phyloP scores from a whole-genome alignment of 2,329 filamentous ascomycete species.

The Ophiostoma populinum region DNA sequence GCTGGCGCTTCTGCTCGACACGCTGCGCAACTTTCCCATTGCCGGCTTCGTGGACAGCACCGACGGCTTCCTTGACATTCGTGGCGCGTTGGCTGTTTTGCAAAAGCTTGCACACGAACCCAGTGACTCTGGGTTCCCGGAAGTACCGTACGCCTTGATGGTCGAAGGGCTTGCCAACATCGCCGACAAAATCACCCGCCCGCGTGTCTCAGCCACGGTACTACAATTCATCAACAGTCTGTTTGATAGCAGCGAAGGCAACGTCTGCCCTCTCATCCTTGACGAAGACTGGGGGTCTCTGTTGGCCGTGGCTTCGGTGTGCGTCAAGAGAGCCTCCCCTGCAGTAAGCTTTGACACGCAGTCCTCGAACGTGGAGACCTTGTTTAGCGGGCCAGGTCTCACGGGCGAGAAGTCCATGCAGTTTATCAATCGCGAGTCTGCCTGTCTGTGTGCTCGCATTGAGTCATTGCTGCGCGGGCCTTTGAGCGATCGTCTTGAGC shows the following conservation, averaged over 20 bases:
- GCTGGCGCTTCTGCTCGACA: slow-evolving; percentile 46
- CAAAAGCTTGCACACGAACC: slow-evolving; percentile 44
- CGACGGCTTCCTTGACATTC: slow-evolving; percentile 36
- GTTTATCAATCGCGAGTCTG: slow-evolving; percentile 25
- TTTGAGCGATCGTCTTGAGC: slow-evolving; percentile 24
- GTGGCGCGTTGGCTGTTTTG: slow-evolving; percentile 45
- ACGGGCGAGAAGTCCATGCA: slow-evolving; percentile 19
- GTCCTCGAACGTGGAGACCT: not conserved
- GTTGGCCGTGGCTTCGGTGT: slow-evolving; percentile 40
- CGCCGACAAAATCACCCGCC: slow-evolving; percentile 25
- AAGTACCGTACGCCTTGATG: slow-evolving; percentile 39
- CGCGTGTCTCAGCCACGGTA: slow-evolving; percentile 28
- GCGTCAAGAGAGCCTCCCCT: slow-evolving; percentile 21
- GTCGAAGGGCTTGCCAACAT: slow-evolving; percentile 38
- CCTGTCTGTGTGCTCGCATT: slow-evolving; percentile 28
- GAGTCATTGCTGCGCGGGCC: slow-evolving; percentile 29
- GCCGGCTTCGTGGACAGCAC: slow-evolving; percentile 33
- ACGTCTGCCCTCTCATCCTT: slow-evolving; percentile 36
- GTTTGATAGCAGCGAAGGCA: slow-evolving; percentile 33
- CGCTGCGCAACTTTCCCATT: slow-evolving; percentile 32
- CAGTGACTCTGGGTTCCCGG: slow-evolving; percentile 40
- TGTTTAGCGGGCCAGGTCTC: not conserved
- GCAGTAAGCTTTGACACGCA: not conserved
- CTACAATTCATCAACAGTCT: slow-evolving; percentile 37
- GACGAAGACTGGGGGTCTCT: slow-evolving; percentile 51